phyloP scores from a whole-genome alignment of 2,329 filamentous ascomycete species.

The Fusarium sp. region DNA sequence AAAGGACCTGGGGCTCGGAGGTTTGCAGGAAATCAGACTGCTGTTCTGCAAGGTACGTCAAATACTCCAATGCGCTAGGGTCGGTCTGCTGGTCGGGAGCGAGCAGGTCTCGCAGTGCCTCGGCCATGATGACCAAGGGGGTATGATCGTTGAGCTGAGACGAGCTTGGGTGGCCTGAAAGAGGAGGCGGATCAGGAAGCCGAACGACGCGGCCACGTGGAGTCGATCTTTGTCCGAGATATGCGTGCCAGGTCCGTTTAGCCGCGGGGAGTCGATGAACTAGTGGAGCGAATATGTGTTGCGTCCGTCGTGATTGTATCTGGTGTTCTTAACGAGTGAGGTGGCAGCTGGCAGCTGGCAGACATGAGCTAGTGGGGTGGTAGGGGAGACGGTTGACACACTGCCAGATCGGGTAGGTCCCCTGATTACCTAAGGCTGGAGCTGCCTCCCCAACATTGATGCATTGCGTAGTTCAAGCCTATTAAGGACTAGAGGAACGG shows the following conservation, averaged over 20 bases:
- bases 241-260: neutral
- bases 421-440: conserved; percentile 19
- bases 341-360: conserved; percentile 27
- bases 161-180: neutral
- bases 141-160: neutral
- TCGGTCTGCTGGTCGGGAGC: conserved; percentile 53
- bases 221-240: neutral
- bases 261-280: neutral
- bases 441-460: neutral
- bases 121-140: conserved; percentile 46
- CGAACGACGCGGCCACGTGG: neutral
- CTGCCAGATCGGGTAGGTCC: conserved; percentile 5
- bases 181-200: conserved; percentile 1
- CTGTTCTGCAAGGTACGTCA: conserved; percentile 80
- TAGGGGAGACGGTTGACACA: conserved; percentile 11
- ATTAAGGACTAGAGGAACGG: neutral
- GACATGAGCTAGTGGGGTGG: conserved; percentile 26
- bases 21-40: conserved; percentile 77
- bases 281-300: neutral
- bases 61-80: conserved; percentile 73
- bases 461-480: neutral
- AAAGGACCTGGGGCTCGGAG: conserved; percentile 81
- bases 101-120: conserved; percentile 50
- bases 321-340: conserved; percentile 28
- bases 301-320: neutral